Percentiles rank a stretch among this genome's conserved stretches.
phyloP scores from a whole-genome alignment of 1,284 basidiomycete species.

The Vanrija sp. region DNA sequence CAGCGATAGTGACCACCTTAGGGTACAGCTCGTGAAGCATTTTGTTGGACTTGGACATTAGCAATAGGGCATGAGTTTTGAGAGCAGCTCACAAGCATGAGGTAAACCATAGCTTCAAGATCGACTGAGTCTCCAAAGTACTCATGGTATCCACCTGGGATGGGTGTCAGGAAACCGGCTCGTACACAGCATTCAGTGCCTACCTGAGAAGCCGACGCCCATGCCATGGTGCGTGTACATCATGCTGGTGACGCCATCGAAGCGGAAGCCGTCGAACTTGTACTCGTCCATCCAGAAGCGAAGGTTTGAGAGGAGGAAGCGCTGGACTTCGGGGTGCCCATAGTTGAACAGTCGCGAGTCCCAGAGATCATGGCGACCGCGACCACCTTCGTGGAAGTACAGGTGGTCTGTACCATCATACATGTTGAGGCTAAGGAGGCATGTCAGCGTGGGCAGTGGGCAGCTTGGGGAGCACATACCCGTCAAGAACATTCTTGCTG shows the following conservation, averaged over 20 bases:
- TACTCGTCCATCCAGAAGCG: conserved; percentile 95
- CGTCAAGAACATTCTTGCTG: conserved; percentile 94
- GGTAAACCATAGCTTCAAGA: conserved; percentile 83
- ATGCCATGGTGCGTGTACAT: conserved; percentile 98
- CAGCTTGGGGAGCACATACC: conserved; percentile 30
- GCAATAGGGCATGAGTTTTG: neutral
- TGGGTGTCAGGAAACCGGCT: neutral
- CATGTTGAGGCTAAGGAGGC: conserved; percentile 65
- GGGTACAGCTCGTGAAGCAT: conserved; percentile 80
- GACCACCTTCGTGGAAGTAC: conserved; percentile 91
- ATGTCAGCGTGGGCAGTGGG: neutral
- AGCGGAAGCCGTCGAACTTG: conserved; percentile 94
- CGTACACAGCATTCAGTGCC: conserved; percentile 2
- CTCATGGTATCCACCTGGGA: conserved; percentile 80
- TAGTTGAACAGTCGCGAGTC: conserved; percentile 95
- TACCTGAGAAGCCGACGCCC: conserved; percentile 86
- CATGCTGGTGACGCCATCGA: conserved; percentile 98
- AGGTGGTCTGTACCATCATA: conserved; percentile 95
- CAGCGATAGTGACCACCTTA: conserved; percentile 81
- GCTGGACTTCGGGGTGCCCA: conserved; percentile 83
- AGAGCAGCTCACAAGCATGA: conserved; percentile 76
- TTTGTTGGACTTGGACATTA: conserved; percentile 74
- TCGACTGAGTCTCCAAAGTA: conserved; percentile 88
- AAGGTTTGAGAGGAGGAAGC: conserved; percentile 91
- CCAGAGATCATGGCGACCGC: conserved; percentile 93